These are phyloP conservation scores for Colletotrichum lindemuthianum DNA, from an alignment of 2,329 filamentous ascomycete species.

Conservation along the genomic window DNA sequence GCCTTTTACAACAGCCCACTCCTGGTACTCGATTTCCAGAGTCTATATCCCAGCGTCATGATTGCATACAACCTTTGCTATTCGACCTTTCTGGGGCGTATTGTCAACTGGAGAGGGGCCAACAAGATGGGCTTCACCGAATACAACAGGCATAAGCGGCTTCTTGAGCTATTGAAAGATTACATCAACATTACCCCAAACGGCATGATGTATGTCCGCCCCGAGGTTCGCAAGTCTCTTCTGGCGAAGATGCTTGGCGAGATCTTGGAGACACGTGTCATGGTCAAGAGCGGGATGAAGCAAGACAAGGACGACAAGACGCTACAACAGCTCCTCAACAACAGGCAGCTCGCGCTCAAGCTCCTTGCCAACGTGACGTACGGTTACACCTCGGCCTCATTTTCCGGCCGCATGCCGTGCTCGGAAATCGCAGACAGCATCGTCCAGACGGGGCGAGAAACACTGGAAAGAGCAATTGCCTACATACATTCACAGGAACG, in stretches of 20 bases:
- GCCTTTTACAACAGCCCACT: constrained; percentile 92
- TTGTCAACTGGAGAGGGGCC: constrained; percentile 86
- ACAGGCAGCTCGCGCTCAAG: constrained; percentile 92
- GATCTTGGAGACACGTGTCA: constrained; percentile 93
- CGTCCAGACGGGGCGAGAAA: constrained; percentile 94
- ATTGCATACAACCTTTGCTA: constrained; percentile 99
- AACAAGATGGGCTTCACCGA: constrained; percentile 96
- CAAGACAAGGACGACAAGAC: constrained; percentile 87
- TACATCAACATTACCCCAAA: constrained; percentile 94
- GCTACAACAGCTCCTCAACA: constrained; percentile 88
- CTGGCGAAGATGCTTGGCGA: constrained; percentile 97
- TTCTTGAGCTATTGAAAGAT: constrained; percentile 81
- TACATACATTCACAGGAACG: constrained; percentile 86
- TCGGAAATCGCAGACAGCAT: constrained; percentile 98
- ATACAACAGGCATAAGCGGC: constrained; percentile 80
- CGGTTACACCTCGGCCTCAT: constrained; percentile 95
- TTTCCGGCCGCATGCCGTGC: constrained; percentile 97
- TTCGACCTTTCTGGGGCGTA: constrained; percentile 90
- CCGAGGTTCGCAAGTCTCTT: constrained; percentile 86
- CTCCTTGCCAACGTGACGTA: constrained; percentile 99
- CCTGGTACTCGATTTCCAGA: constrained; percentile 94
- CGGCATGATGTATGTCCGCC: constrained; percentile 93
- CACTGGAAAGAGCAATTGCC: constrained; percentile 91
- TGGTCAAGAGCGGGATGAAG: constrained; percentile 99
- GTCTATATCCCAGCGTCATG: constrained; percentile 96